Conservation (phyloP, 306 rosid genomes). For the Medicago truncatula region DNA sequence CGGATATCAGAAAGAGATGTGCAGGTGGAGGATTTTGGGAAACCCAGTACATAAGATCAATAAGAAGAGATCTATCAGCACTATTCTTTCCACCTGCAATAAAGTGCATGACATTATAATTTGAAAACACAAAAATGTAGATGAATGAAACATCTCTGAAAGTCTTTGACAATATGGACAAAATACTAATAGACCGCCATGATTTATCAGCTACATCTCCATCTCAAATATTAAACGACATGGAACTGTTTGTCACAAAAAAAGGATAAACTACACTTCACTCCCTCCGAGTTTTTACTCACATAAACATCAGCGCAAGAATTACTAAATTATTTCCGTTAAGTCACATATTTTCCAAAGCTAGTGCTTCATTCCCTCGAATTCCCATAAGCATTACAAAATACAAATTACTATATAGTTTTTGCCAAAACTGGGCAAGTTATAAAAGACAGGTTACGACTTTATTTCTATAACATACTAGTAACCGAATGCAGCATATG, state of each 20-base stretch:
- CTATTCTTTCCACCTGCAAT: slow-evolving; percentile 84
- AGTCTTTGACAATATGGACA: neutral
- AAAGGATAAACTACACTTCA: neutral
- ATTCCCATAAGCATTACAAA: slow-evolving; percentile 1
- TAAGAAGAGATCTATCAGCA: slow-evolving; percentile 82
- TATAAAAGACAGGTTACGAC: neutral
- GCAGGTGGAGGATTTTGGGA: slow-evolving; percentile 98
- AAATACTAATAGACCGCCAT: slow-evolving; percentile 2
- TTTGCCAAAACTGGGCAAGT: neutral
- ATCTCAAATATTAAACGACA: slow-evolving; percentile 17
- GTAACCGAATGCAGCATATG: neutral
- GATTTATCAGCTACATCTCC: slow-evolving; percentile 6
- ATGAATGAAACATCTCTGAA: slow-evolving; percentile 19
- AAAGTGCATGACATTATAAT: slow-evolving; percentile 17
- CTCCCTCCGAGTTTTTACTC: neutral
- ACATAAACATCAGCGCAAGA: neutral
- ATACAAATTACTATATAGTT: neutral
- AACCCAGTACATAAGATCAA: slow-evolving; percentile 87
- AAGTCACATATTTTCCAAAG: neutral
- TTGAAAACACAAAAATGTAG: slow-evolving; percentile 10
- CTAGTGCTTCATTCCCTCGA: neutral
- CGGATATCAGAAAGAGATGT: slow-evolving; percentile 83
- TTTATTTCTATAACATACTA: neutral
- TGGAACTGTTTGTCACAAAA: neutral
- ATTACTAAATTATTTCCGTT: neutral